Evolutionary conservation across 1,284 basidiomycete species (phyloP).

Genomic region (Chalciporus piperatoides): DNA sequence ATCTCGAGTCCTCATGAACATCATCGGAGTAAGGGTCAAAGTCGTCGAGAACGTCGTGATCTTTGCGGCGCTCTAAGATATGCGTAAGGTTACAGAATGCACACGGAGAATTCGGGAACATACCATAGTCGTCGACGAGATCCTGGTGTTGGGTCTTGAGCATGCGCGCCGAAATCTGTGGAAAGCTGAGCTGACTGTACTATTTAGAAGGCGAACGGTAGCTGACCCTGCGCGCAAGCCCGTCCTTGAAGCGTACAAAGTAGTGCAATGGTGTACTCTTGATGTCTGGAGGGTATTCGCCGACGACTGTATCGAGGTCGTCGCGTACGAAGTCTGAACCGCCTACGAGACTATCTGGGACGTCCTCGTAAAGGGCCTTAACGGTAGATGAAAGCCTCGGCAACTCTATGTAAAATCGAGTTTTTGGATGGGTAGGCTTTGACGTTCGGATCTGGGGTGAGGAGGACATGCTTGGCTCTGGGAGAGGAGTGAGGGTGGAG

Average conservation of each 20-base stretch:
- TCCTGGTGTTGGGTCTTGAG: slow-evolving; percentile 41
- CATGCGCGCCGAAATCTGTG: slow-evolving; percentile 40
- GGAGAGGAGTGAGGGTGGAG: slow-evolving; percentile 20
- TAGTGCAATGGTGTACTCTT: slow-evolving; percentile 45
- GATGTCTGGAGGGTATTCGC: slow-evolving; percentile 42
- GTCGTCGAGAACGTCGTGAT: slow-evolving; percentile 37
- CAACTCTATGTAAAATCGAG: slow-evolving; percentile 23
- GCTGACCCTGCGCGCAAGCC: slow-evolving; percentile 57
- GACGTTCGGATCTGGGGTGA: slow-evolving; percentile 2
- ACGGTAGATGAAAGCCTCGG: slow-evolving; percentile 35
- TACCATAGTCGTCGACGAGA: slow-evolving; percentile 58
- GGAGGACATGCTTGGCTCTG: slow-evolving; percentile 5
- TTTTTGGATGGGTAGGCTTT: slow-evolving; percentile 17
- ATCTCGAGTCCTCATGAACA: slow-evolving; percentile 59
- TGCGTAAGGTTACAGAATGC: slow-evolving; percentile 9
- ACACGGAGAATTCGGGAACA: slow-evolving; percentile 22
- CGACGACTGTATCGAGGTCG: slow-evolving; percentile 52
- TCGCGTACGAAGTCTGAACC: slow-evolving; percentile 30
- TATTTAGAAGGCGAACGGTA: slow-evolving; percentile 6
- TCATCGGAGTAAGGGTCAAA: slow-evolving; percentile 62
- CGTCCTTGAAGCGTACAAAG: slow-evolving; percentile 55
- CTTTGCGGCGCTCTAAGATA: slow-evolving; percentile 42
- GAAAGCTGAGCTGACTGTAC: slow-evolving; percentile 1
- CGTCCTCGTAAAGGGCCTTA: slow-evolving; percentile 41
- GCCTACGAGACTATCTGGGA: slow-evolving; percentile 33